Evolutionary conservation across 2,329 filamentous ascomycete genomes (phyloP).

Genomic region (Botrytis pseudocinerea): DNA sequence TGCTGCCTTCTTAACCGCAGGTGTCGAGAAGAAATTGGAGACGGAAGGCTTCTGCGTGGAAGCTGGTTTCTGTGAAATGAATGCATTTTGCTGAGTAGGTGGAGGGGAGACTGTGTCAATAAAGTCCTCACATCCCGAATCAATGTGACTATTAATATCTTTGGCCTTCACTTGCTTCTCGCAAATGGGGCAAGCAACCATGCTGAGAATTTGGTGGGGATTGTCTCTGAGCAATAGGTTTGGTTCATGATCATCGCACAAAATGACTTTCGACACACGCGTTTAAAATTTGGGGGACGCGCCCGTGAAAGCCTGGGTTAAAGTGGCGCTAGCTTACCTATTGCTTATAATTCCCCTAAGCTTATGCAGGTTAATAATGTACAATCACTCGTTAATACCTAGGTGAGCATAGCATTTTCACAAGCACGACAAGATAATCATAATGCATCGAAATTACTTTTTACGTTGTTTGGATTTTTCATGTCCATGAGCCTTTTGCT

Average conservation of each 20-base stretch:
- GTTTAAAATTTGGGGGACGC: constrained; percentile 11
- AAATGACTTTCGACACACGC: not conserved
- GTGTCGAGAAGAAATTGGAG: constrained; percentile 62
- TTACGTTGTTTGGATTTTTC: constrained; percentile 31
- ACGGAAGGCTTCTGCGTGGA: constrained; percentile 47
- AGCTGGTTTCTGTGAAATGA: constrained; percentile 48
- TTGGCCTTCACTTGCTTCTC: constrained; percentile 67
- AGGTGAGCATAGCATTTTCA: not conserved
- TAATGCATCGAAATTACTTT: constrained; percentile 20
- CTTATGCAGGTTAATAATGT: not conserved
- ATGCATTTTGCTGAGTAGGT: constrained; percentile 41
- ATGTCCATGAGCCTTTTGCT: constrained; percentile 38
- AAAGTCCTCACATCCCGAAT: constrained; percentile 73
- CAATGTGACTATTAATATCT: constrained; percentile 88
- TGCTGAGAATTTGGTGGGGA: constrained; percentile 26
- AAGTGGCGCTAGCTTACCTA: constrained; percentile 12
- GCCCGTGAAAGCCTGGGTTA: not conserved
- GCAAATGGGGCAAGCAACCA: constrained; percentile 81
- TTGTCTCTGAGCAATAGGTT: not conserved
- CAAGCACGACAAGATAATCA: constrained; percentile 13
- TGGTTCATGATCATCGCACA: constrained; percentile 9
- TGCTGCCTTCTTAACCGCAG: constrained; percentile 54
- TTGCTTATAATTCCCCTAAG: not conserved
- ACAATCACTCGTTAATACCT: not conserved
- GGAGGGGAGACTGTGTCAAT: constrained; percentile 53